Percentiles rank a stretch among this genome's conserved stretches.
These are phyloP conservation scores for Metschnikowia santaceciliae DNA, from an alignment of 805 yeast species.

Conservation along the genomic window DNA sequence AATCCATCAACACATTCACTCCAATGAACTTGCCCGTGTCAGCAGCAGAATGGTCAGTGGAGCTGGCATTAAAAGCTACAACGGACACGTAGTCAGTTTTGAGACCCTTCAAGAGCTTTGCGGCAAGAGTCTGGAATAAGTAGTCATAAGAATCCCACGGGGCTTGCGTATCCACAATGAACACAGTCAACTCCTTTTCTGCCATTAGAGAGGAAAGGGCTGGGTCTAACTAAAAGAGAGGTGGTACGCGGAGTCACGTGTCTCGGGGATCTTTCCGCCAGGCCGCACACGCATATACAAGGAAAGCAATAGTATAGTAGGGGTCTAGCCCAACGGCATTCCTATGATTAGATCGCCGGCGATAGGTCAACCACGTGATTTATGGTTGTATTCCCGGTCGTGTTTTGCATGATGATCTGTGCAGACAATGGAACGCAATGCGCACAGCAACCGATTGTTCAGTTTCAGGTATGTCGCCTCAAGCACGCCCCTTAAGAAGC, in stretches of 20 bases:
- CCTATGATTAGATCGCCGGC: not conserved
- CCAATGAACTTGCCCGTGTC: slow-evolving; percentile 15
- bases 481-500: not conserved
- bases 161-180: slow-evolving; percentile 48
- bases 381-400: not conserved
- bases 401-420: not conserved
- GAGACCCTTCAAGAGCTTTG: slow-evolving; percentile 38
- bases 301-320: not conserved
- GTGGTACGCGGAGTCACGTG: not conserved
- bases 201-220: slow-evolving; percentile 19
- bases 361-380: not conserved
- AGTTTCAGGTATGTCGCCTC: not conserved
- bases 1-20: slow-evolving; percentile 16
- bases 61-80: slow-evolving; percentile 24
- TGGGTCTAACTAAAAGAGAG: not conserved
- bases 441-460: not conserved
- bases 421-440: not conserved
- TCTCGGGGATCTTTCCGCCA: not conserved
- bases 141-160: slow-evolving; percentile 36
- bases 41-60: slow-evolving; percentile 14
- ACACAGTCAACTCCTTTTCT: slow-evolving; percentile 41
- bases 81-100: slow-evolving; percentile 39
- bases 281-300: not conserved
- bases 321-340: slow-evolving; percentile 1
- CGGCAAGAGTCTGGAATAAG: slow-evolving; percentile 41